Evolutionary conservation across 331 rosid genomes (phyloP), one percentile per base, ranked within the genome.

Genomic region (Stylosanthes scabra): DNA sequence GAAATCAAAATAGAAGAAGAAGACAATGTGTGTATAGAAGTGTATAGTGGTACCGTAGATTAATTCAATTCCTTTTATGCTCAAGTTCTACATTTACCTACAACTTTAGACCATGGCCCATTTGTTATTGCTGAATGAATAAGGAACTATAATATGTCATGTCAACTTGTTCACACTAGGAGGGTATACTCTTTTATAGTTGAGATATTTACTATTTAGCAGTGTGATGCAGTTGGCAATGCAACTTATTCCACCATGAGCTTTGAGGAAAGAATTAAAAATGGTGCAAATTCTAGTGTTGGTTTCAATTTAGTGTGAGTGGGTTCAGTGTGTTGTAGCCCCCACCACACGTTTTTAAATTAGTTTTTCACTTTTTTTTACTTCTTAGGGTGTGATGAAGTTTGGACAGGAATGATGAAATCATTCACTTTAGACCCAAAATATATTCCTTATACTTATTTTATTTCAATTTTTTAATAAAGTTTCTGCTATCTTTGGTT

Each of bases 401-500:
- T 51, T 66, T 56, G 51, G 57, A 58, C 44, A 72, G 70, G 64
- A 79, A 79, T 79, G 42, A 79, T 79, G 70, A 79, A 79, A 58
- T 45, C 8, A 66, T 55, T 68, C 74, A 55, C 76, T 80, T 80
- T 74, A 60, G 39, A 80, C 68, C 65, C 37, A 80, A 66, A 61
- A 56, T 80, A 63, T 74, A 63, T 74, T 80, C 68, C 59, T 80
- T 63, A 69, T 27, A 74, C 55, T 68, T 70, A 46, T 46, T 46
- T 46, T 46, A 46, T 46, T 46, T 46, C 5, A 11, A 7, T 46
- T 46, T 46, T 34, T 34, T 34, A 34, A 34, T 11, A 49, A 50
- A 55, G 71, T 74, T 80, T 69, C 59, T 80, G 73, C 74, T 37
- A 74, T 63, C 80, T 80, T 69, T 71, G 75, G 44, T 72, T 67